Evolutionary conservation across 2,329 filamentous ascomycete species (phyloP).

Genomic region (Ceratocystis lukuohia): DNA sequence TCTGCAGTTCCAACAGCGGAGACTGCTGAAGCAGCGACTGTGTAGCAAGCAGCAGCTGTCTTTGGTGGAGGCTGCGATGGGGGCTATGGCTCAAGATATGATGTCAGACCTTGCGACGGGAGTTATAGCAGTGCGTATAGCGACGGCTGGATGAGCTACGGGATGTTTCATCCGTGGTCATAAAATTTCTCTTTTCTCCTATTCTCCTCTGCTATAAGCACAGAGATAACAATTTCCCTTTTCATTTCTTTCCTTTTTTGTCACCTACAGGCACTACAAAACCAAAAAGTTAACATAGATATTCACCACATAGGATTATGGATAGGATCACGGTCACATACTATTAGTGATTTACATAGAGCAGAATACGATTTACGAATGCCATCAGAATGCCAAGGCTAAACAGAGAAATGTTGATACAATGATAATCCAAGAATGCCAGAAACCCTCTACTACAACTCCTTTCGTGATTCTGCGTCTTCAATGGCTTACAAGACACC

Average conservation of each 20-base stretch:
- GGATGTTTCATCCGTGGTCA: not conserved
- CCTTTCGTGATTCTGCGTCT: conserved; percentile 21
- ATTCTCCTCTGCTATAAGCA: not conserved
- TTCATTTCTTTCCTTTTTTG: not conserved
- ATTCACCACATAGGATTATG: not conserved
- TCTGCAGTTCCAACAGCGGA: not conserved
- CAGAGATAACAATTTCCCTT: not conserved
- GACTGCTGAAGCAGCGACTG: conserved; percentile 1
- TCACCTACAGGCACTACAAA: not conserved
- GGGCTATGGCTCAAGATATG: not conserved
- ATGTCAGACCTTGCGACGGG: not conserved
- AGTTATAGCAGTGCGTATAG: not conserved
- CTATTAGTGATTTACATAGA: not conserved
- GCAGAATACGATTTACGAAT: conserved; percentile 4
- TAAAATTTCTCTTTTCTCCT: not conserved
- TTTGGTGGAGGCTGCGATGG: not conserved
- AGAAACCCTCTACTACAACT: not conserved
- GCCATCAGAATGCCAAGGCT: not conserved
- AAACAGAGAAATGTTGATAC: not conserved
- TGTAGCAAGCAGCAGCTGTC: not conserved
- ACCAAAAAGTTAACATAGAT: conserved; percentile 4
- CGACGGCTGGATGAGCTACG: not conserved
- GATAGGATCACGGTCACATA: not conserved
- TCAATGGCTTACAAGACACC: conserved; percentile 58
- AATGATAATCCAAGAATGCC: not conserved